These are phyloP conservation scores for Penicillium decumbens DNA, from an alignment of 2,329 filamentous ascomycete genomes.

Conservation along the genomic window DNA sequence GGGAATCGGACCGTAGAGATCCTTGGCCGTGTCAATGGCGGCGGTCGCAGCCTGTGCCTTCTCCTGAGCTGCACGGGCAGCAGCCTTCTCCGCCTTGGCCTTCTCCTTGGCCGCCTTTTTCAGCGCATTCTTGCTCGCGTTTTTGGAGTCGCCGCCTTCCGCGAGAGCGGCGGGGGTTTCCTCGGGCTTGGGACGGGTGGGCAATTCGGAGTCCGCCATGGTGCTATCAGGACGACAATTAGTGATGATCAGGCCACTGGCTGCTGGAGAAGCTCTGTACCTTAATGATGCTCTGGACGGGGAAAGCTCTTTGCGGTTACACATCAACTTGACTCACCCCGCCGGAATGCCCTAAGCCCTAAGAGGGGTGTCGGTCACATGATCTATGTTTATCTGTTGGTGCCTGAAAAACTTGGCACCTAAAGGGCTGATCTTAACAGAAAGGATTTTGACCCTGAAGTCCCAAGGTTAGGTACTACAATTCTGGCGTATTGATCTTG, in stretches of 20 bases:
- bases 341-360: constrained; percentile 34
- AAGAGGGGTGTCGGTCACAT: constrained; percentile 28
- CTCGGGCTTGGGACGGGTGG: constrained; percentile 39
- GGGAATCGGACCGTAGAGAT: constrained; percentile 72
- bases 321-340: constrained; percentile 33
- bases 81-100: constrained; percentile 78
- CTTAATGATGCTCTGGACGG: constrained; percentile 18
- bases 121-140: constrained; percentile 66
- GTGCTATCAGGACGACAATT: constrained; percentile 12
- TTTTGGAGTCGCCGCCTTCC: constrained; percentile 38
- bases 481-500: neutral
- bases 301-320: constrained; percentile 7
- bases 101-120: constrained; percentile 89
- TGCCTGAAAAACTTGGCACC: neutral
- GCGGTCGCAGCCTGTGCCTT: constrained; percentile 64
- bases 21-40: constrained; percentile 57
- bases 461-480: too few species aligned
- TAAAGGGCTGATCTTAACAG: too few species aligned
- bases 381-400: neutral
- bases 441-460: too few species aligned
- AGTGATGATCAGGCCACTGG: neutral
- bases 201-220: constrained; percentile 41
- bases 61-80: constrained; percentile 65
- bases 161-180: constrained; percentile 30
- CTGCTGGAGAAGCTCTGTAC: constrained; percentile 9